These are phyloP conservation scores for Boletus sp. DNA, from an alignment of 1,284 basidiomycete genomes.

Conservation along the genomic window DNA sequence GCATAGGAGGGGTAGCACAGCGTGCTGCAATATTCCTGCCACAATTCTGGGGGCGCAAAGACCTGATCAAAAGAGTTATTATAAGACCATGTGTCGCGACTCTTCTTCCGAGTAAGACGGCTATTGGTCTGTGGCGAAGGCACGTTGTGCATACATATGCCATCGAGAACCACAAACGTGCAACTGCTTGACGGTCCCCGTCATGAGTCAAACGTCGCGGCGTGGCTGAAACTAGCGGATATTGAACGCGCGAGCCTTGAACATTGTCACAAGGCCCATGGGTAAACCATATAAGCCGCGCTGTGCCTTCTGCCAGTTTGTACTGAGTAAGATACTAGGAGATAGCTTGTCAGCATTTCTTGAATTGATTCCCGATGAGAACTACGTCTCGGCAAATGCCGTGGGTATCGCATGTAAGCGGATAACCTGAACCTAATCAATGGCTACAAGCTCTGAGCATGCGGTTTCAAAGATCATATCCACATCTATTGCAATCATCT, in stretches of 20 bases:
- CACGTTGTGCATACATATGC: constrained; percentile 13
- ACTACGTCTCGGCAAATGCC: constrained; percentile 26
- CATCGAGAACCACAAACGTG: background rate
- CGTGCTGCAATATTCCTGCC: constrained; percentile 8
- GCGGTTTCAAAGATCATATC: constrained; percentile 5
- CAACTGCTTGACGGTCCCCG: background rate
- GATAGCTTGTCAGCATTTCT: background rate
- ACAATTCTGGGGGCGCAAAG: constrained; percentile 12
- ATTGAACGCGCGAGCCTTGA: background rate
- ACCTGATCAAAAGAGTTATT: constrained; percentile 7
- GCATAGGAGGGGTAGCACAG: constrained; percentile 1
- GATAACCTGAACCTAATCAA: background rate
- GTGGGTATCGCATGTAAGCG: constrained; percentile 1
- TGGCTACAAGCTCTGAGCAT: constrained; percentile 5
- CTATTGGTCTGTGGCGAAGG: constrained; percentile 15
- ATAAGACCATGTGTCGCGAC: constrained; percentile 1
- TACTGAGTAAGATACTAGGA: background rate
- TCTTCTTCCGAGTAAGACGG: constrained; percentile 10
- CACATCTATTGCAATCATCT: constrained; percentile 6
- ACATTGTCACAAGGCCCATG: background rate
- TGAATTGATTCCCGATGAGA: background rate
- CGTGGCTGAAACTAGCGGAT: background rate
- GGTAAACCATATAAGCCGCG: background rate
- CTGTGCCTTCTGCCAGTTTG: background rate
- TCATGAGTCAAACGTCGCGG: background rate